Conservation (phyloP, 305 asterid species). For the Rubia balearica region DNA sequence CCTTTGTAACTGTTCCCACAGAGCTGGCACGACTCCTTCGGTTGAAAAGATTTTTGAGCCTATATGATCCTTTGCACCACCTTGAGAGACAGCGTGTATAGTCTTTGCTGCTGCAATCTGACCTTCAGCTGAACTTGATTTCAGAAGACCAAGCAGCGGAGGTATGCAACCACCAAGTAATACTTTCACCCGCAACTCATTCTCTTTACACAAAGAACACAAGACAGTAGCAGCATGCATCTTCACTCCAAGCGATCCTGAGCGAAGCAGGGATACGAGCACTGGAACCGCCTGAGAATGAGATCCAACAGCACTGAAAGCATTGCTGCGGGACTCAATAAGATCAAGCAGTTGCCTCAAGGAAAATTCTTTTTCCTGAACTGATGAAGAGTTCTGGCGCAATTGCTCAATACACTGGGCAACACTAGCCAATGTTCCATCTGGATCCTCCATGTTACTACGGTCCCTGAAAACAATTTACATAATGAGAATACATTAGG, state of each 20-base stretch:
- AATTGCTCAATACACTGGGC: constrained; percentile 97
- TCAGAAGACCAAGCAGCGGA: constrained; percentile 96
- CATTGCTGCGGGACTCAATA: constrained; percentile 75
- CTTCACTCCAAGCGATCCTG: constrained; percentile 83
- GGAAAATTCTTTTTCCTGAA: constrained; percentile 75
- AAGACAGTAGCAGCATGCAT: constrained; percentile 89
- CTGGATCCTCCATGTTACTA: constrained; percentile 98
- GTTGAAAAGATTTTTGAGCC: constrained; percentile 98
- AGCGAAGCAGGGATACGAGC: constrained; percentile 85
- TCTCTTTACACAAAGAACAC: constrained; percentile 95
- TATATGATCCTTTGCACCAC: constrained; percentile 90
- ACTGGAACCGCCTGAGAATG: constrained; percentile 99
- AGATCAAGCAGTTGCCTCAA: constrained; percentile 80
- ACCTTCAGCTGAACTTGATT: constrained; percentile 85
- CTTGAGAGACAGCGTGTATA: constrained; percentile 95
- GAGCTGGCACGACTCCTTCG: constrained; percentile 95
- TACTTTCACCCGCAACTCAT: constrained; percentile 89
- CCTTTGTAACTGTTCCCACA: constrained; percentile 87
- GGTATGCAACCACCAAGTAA: constrained; percentile 99
- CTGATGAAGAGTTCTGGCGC: constrained; percentile 82
- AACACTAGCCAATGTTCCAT: constrained; percentile 96
- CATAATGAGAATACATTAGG: background rate
- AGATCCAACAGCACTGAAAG: constrained; percentile 96
- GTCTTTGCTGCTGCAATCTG: constrained; percentile 97
- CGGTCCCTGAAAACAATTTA: constrained; percentile 61